Conservation (phyloP, 306 rosid genomes). For the Prosopis cineraria region DNA sequence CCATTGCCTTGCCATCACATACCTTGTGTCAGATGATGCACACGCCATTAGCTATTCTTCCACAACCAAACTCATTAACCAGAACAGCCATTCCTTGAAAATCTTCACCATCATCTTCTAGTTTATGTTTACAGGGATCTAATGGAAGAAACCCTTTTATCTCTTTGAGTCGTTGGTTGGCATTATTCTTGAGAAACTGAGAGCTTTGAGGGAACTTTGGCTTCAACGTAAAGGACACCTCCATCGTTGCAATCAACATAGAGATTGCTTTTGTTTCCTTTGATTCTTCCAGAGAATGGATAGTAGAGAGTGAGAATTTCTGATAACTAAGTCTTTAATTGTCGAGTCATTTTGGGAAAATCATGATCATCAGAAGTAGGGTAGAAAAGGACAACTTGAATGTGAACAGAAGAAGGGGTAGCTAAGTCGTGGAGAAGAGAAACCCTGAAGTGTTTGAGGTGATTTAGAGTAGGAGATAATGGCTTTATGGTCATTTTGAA, state of each 20-base stretch:
- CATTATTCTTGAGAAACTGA: not conserved
- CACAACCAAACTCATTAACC: conserved; percentile 15
- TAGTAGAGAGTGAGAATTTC: conserved; percentile 12
- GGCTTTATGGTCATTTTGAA: too few relatives aligned
- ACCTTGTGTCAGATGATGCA: conserved; percentile 28
- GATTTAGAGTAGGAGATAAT: conserved; percentile 31
- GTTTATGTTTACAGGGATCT: not conserved
- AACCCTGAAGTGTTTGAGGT: conserved; percentile 20
- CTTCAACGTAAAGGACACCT: conserved; percentile 29
- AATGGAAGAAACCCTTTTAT: conserved; percentile 10
- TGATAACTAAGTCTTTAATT: conserved; percentile 22
- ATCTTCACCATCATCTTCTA: not conserved
- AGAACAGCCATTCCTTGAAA: not conserved
- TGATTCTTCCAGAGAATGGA: conserved; percentile 32
- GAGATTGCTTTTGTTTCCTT: not conserved
- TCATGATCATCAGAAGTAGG: not conserved
- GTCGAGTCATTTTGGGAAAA: not conserved
- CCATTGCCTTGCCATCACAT: not conserved
- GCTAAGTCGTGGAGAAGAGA: conserved; percentile 32
- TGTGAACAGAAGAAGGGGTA: not conserved
- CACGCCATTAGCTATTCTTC: conserved; percentile 13
- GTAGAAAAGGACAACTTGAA: conserved; percentile 27
- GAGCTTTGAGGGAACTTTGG: not conserved
- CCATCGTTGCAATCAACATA: conserved; percentile 24
- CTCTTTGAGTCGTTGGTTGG: not conserved